Evolutionary conservation across 1,284 basidiomycete genomes (phyloP), one percentile per base, ranked within the genome.

Genomic region (Puccinia novopanici): DNA sequence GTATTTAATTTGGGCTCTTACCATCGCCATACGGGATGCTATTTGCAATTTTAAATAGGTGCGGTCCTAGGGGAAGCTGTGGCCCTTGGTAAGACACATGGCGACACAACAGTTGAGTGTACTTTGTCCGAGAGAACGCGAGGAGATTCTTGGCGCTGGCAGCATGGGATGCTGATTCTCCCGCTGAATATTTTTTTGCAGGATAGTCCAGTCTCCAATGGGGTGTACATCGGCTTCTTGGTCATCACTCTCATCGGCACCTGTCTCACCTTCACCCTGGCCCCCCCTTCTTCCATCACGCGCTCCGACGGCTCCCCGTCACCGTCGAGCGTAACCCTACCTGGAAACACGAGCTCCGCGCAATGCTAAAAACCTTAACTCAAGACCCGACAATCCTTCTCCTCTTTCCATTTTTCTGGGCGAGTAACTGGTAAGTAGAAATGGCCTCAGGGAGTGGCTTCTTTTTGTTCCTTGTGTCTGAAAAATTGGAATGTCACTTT

Each of bases 371-470:
- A 30, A 79, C 81, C n/a, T 75, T 85, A 54, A 61, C 74, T 0
- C 72, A 74, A 15, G 83, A 84, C 54, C 81, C 81, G n/a, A 81
- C 81, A 45, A 82, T 85, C 57, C 59, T 83, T 8, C 67, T 82
- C 19, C 80, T 84, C 8, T 83, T 84, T 54, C 84, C 84, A 8
- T 83, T 84, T 67, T 84, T 84, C 81, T 81, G 83, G 59, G 80
- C 82, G n/a, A 82, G 81, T 3, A 85, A 85, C 54, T 84, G 71
- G 78, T 80, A 12, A 61, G 19, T 63, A 63, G 3, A 59, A 13
- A 19, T 48, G 1, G 45, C 12, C n/a, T 71, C 45, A 50, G 37
- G 24, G 30, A 30, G 30, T 3, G 34, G 9, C 4, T 27, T 70
- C 40, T n/a, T 30, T 34, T 30, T 22, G 45, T 54, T 22, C 40